Base-by-base conservation (phyloP, 164 flowering plant species). In the Nelumbo lutea region DNA sequence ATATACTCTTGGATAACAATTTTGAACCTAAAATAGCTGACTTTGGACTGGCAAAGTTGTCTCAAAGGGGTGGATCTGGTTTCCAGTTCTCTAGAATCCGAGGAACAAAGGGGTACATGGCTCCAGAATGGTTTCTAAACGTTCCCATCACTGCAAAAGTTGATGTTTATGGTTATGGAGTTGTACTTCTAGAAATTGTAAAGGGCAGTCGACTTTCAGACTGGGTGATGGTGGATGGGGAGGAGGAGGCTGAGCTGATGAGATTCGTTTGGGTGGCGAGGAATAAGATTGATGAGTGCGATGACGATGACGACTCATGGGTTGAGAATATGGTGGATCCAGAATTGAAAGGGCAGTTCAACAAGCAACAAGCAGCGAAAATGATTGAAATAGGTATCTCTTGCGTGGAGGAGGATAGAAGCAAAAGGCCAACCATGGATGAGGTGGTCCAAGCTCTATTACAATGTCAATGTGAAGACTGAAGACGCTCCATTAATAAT, bases 51-150 rank as follows among this genome's bases (percentile, higher is more conserved):
- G 71, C 83, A 0, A 79, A 80, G 62, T 62, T 78, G 1, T 27
- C 63, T 9, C 59, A 75, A 4, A 56, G 84, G 66, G 71, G 64
- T 38, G 63, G 48, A 0, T 0, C 5, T 9, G 53, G 43, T 51
- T 70, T 66, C 8, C 46, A 53, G 44, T 75, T 83, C 51, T 77
- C 83, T 1, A 68, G 52, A 52, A 57, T 81, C 38, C 68, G 86
- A 65, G 84, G 84, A n/a, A 83, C 83, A 1, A 71, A 80, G 27
- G 86, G 84, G 1, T 83, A 83, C 56, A 79, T 83, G 78, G 84
- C 86, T 4, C 86, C 84, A 0, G 86, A 83, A 47, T 83, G 84
- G 86, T 59, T 74, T 27, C 59, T 64, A 10, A 76, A 68, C 63
- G 76, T 67, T 0, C 75, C 79, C 0, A 81, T 83, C 5, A 77